Percentiles rank a stretch among this genome's conserved stretches.
phyloP scores from a whole-genome alignment of 352 stramenopile species.

The Phytophthora constricta region DNA sequence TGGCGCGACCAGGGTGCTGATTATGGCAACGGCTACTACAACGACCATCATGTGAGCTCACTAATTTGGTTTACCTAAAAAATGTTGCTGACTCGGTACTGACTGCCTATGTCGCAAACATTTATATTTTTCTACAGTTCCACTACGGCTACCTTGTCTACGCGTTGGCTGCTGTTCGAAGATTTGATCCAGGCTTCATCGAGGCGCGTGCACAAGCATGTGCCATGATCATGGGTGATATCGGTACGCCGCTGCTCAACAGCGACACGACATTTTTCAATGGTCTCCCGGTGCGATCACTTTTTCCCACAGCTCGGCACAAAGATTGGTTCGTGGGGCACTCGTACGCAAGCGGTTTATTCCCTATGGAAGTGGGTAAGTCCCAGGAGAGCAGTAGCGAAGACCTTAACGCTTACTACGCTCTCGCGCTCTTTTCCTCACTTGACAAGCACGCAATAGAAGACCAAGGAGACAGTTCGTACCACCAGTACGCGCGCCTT shows the following conservation, averaged over 20 bases:
- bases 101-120: too few relatives aligned
- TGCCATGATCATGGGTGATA: conserved; percentile 72
- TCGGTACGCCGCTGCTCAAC: conserved; percentile 60
- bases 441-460: conserved; percentile 52
- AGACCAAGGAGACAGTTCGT: conserved; percentile 40
- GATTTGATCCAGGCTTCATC: conserved; percentile 81
- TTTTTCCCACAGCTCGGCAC: conserved; percentile 91
- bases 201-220: conserved; percentile 54
- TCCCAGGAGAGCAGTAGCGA: conserved; percentile 97
- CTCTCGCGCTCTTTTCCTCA: conserved; percentile 87
- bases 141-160: conserved; percentile 96
- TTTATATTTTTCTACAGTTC: conserved; percentile 69
- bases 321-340: conserved; percentile 98
- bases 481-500: conserved; percentile 89
- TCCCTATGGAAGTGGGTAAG: conserved; percentile 95
- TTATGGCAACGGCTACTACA: conserved; percentile 92
- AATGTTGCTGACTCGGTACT: neutral
- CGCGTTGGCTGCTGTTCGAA: conserved; percentile 74
- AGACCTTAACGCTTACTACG: conserved; percentile 96
- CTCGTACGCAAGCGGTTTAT: conserved; percentile 96
- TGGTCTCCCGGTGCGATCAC: conserved; percentile 50
- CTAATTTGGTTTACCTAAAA: conserved; percentile 4
- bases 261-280: conserved; percentile 58
- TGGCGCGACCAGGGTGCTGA: conserved; percentile 58
- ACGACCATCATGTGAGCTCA: conserved; percentile 78